Evolutionary conservation across 352 stramenopile species (phyloP).

Genomic region (Pythium aquatile): DNA sequence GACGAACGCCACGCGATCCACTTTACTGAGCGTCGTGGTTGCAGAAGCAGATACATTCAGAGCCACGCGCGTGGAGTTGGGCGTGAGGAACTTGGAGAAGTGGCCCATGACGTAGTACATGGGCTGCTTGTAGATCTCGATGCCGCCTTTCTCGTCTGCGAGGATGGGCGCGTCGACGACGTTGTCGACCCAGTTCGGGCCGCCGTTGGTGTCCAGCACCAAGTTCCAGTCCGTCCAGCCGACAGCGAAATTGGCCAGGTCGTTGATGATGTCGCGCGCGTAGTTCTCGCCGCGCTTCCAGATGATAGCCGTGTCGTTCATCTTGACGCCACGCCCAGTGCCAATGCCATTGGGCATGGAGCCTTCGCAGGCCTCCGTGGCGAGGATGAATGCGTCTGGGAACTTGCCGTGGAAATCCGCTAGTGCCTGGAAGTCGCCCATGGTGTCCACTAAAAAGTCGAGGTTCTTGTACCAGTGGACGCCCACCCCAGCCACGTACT

Average conservation of each 20-base stretch:
- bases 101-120: slow-evolving; percentile 85
- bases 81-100: slow-evolving; percentile 71
- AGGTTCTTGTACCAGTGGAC: slow-evolving; percentile 88
- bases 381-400: slow-evolving; percentile 78
- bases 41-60: not conserved
- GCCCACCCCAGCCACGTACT: slow-evolving; percentile 81
- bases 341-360: slow-evolving; percentile 51
- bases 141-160: slow-evolving; percentile 47
- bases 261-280: slow-evolving; percentile 83
- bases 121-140: slow-evolving; percentile 79
- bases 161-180: slow-evolving; percentile 70
- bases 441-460: slow-evolving; percentile 43
- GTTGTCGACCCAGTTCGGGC: slow-evolving; percentile 76
- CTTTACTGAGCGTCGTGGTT: not conserved
- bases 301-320: slow-evolving; percentile 38
- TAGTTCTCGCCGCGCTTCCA: slow-evolving; percentile 81
- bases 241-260: slow-evolving; percentile 72
- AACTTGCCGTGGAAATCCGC: slow-evolving; percentile 51
- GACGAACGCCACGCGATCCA: slow-evolving; percentile 23
- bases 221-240: slow-evolving; percentile 91
- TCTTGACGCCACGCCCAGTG: slow-evolving; percentile 48
- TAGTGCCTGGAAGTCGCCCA: slow-evolving; percentile 48
- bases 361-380: slow-evolving; percentile 76
- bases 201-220: slow-evolving; percentile 64
- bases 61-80: slow-evolving; percentile 41